These are phyloP conservation scores for Boletus smithii DNA, from an alignment of 1,284 basidiomycete species.

Conservation along the genomic window DNA sequence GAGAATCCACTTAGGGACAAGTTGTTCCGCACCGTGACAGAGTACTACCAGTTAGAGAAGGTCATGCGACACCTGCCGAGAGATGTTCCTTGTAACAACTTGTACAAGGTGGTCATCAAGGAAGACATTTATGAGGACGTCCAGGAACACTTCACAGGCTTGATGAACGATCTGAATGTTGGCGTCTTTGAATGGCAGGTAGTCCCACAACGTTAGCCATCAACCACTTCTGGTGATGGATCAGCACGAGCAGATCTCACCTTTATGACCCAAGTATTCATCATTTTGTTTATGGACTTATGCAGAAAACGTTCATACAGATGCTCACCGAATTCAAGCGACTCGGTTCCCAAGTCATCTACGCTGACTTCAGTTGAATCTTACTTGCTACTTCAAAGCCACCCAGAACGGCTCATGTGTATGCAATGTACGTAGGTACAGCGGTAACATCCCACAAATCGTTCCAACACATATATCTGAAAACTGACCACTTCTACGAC, in stretches of 20 bases:
- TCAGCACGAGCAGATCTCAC: conserved; percentile 78
- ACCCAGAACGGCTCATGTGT: conserved; percentile 91
- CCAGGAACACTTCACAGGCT: conserved; percentile 86
- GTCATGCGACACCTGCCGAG: conserved; percentile 81
- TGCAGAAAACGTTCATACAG: conserved; percentile 98
- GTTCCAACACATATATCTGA: conserved; percentile 90
- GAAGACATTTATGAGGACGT: conserved; percentile 84
- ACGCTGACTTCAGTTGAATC: conserved; percentile 90
- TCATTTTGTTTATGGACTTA: conserved; percentile 90
- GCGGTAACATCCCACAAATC: conserved; percentile 94
- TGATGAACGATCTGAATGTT: conserved; percentile 93
- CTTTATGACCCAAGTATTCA: conserved; percentile 95
- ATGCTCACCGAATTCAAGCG: conserved; percentile 96
- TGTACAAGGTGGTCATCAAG: conserved; percentile 82
- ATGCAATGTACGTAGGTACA: conserved; percentile 90
- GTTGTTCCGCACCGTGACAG: conserved; percentile 67
- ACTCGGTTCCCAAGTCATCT: conserved; percentile 89
- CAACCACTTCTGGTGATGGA: conserved; percentile 98
- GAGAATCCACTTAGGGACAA: conserved; percentile 60
- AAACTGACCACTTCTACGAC: conserved; percentile 91
- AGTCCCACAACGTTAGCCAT: conserved; percentile 71
- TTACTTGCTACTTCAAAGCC: conserved; percentile 94
- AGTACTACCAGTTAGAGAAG: conserved; percentile 71
- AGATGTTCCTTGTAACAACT: conserved; percentile 70
- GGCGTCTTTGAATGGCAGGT: conserved; percentile 94